Percentiles rank a stretch among this genome's conserved stretches.
Conservation (phyloP, 2,329 filamentous ascomycete species). For the Colletotrichum cuscutae region DNA sequence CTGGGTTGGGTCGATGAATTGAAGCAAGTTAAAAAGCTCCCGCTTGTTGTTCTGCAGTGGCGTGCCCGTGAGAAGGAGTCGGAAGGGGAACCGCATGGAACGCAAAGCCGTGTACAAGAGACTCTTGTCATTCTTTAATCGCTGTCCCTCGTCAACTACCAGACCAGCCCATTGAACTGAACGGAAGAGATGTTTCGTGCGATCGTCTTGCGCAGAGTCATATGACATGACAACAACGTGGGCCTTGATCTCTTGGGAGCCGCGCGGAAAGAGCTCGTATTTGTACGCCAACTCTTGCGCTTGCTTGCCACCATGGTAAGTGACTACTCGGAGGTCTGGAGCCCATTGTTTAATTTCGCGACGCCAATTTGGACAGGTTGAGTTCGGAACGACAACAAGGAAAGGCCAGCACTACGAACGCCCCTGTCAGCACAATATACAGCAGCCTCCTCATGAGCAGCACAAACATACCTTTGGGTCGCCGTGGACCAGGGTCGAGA, state of each 20-base stretch:
- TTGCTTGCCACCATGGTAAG: constrained; percentile 84
- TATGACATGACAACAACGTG: constrained; percentile 97
- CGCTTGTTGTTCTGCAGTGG: constrained; percentile 95
- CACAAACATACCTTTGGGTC: constrained; percentile 56
- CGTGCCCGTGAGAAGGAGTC: constrained; percentile 88
- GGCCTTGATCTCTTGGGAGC: constrained; percentile 76
- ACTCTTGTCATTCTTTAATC: constrained; percentile 92
- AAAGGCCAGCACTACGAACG: constrained; percentile 80
- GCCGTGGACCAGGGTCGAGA: constrained; percentile 77
- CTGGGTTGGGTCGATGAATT: constrained; percentile 82
- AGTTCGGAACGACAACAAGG: constrained; percentile 91
- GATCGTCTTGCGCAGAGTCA: constrained; percentile 83
- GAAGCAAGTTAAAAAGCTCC: constrained; percentile 95
- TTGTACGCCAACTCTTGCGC: constrained; percentile 81
- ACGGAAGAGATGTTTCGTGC: constrained; percentile 72
- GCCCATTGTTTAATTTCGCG: constrained; percentile 96
- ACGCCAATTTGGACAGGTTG: constrained; percentile 97
- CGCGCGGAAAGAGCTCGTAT: constrained; percentile 84
- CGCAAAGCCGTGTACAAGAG: constrained; percentile 80
- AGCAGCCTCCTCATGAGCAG: neutral
- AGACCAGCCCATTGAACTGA: constrained; percentile 85
- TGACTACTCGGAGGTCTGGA: constrained; percentile 86
- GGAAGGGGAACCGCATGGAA: constrained; percentile 81
- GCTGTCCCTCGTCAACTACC: constrained; percentile 94
- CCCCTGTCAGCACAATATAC: constrained; percentile 30